These are phyloP conservation scores for Cardiosporidium cionae DNA, from an alignment of 169 alveolate species.

Conservation along the genomic window DNA sequence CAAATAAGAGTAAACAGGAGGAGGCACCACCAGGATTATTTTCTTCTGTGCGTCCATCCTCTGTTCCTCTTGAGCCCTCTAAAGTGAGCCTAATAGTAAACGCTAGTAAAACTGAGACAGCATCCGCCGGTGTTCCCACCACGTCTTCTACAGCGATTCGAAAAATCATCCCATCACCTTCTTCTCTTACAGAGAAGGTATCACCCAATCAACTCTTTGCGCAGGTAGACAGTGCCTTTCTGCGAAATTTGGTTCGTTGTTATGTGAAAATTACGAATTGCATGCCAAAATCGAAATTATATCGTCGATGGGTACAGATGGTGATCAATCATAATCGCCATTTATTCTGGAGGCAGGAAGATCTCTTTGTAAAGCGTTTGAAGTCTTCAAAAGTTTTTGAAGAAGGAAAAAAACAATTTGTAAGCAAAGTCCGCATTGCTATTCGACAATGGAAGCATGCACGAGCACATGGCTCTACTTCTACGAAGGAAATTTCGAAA, in stretches of 20 bases:
- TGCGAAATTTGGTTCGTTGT: neutral
- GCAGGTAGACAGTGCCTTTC: neutral
- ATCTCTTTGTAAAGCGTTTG: neutral
- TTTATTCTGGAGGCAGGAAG: neutral
- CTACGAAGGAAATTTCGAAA: neutral
- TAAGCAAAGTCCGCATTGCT: neutral
- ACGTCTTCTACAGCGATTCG: too few relatives aligned
- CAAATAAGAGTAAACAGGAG: too few relatives aligned
- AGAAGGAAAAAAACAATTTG: neutral
- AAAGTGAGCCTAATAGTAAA: too few relatives aligned
- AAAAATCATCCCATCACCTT: too few relatives aligned
- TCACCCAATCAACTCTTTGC: too few relatives aligned
- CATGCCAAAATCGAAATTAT: neutral
- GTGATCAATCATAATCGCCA: neutral
- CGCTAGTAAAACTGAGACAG: too few relatives aligned
- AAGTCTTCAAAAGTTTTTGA: neutral
- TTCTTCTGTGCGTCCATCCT: too few relatives aligned
- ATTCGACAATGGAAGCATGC: neutral
- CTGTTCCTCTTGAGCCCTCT: too few relatives aligned
- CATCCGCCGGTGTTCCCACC: too few relatives aligned
- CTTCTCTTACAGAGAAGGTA: too few relatives aligned
- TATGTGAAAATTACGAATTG: neutral
- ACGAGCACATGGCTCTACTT: neutral
- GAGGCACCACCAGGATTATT: too few relatives aligned
- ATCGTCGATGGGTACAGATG: neutral